Conservation (phyloP, 352 stramenopile species). For the Pythium grandisporangium region DNA sequence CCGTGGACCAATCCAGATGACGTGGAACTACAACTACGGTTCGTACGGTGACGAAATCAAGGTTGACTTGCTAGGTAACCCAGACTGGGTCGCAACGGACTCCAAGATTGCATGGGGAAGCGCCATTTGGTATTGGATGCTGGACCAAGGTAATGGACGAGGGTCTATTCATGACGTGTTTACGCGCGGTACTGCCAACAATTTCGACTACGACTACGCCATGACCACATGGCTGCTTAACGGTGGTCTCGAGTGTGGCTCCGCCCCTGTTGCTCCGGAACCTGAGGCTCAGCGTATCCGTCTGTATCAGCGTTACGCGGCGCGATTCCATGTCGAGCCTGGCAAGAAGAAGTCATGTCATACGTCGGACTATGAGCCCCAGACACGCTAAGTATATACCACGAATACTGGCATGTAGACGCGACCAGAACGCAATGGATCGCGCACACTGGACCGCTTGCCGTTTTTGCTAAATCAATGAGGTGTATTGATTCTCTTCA, state of each 20-base stretch:
- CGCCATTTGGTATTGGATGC: slow-evolving; percentile 14
- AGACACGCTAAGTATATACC: too few species aligned
- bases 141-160: not conserved
- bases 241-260: slow-evolving; percentile 11
- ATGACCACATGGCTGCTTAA: slow-evolving; percentile 12
- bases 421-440: not conserved
- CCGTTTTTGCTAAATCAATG: too few species aligned
- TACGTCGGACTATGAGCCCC: slow-evolving; percentile 1
- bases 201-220: slow-evolving; percentile 5
- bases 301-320: slow-evolving; percentile 1
- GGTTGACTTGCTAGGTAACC: slow-evolving; percentile 7
- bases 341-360: slow-evolving; percentile 3
- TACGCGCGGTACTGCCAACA: not conserved
- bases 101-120: slow-evolving; percentile 8
- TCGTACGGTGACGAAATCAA: slow-evolving; percentile 2
- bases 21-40: slow-evolving; percentile 19
- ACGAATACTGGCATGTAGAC: not conserved
- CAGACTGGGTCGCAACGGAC: slow-evolving; percentile 9
- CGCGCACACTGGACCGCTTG: too few species aligned
- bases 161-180: slow-evolving; percentile 15
- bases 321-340: slow-evolving; percentile 4
- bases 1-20: slow-evolving; percentile 12
- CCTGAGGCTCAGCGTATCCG: slow-evolving; percentile 1
- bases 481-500: too few species aligned
- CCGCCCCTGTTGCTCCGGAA: slow-evolving; percentile 1